These are phyloP conservation scores for Backusella australiensis DNA, from an alignment of 192 early-diverging fungal species.

Conservation along the genomic window DNA sequence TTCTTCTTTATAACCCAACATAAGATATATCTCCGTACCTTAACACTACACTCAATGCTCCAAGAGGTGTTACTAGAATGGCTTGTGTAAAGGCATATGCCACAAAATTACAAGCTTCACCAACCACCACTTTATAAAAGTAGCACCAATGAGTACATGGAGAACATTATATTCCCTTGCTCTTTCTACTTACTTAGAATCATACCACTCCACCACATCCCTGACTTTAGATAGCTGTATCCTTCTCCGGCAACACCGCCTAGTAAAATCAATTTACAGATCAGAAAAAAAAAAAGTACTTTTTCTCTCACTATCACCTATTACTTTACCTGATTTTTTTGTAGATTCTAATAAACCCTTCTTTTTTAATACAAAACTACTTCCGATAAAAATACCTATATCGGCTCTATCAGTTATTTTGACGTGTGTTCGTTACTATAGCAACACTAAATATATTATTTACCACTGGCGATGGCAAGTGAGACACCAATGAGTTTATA, in stretches of 20 bases:
- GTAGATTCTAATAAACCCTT: conserved; percentile 86
- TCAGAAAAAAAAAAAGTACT: background rate
- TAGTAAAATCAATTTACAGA: background rate
- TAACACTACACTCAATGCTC: conserved; percentile 87
- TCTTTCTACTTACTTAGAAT: conserved; percentile 43
- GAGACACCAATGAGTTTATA: conserved; percentile 76
- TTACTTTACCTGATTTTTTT: conserved; percentile 42
- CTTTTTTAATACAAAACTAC: conserved; percentile 94
- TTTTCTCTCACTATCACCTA: background rate
- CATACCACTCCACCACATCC: conserved; percentile 61
- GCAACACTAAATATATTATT: conserved; percentile 2
- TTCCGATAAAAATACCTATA: conserved; percentile 85
- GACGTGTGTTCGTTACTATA: background rate
- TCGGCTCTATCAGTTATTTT: conserved; percentile 9
- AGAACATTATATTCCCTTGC: background rate
- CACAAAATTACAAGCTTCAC: conserved; percentile 93
- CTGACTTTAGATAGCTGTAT: conserved; percentile 49
- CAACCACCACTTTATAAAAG: conserved; percentile 75
- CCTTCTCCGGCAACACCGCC: conserved; percentile 52
- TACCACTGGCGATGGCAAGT: conserved; percentile 67
- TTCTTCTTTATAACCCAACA: background rate
- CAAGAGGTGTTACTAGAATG: conserved; percentile 94
- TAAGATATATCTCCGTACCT: conserved; percentile 37
- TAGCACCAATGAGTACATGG: background rate
- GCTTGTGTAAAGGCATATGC: conserved; percentile 98